These are phyloP conservation scores for Hypoxylon cercidicola DNA, from an alignment of 495 filamentous ascomycete genomes.

Conservation along the genomic window DNA sequence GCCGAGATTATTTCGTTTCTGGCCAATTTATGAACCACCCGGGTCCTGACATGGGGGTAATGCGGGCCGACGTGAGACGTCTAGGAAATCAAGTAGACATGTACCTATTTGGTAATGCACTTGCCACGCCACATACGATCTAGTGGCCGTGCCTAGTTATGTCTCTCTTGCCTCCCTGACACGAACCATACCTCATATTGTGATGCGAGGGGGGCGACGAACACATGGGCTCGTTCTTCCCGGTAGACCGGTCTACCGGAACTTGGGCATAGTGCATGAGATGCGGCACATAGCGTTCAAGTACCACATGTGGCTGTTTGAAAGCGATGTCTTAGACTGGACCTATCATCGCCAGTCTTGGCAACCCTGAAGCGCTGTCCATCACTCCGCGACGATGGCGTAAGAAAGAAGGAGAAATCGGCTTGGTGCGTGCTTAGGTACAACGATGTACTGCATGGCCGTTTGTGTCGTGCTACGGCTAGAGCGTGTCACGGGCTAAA, in stretches of 20 bases:
- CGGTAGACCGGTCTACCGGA: background rate
- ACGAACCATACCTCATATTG: constrained; percentile 9
- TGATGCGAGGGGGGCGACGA: constrained; percentile 3
- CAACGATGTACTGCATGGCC: background rate
- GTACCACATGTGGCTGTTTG: background rate
- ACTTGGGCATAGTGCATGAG: background rate
- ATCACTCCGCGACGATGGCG: background rate
- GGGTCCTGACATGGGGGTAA: constrained; percentile 19
- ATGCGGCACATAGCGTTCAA: background rate
- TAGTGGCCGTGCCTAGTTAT: constrained; percentile 10
- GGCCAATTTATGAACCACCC: background rate
- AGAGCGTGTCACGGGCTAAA: background rate
- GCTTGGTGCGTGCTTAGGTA: background rate
- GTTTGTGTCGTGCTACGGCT: background rate
- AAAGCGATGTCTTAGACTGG: background rate
- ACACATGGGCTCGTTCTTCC: no score
- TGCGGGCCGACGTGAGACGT: constrained; percentile 28
- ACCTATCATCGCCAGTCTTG: constrained; percentile 14
- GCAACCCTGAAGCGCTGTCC: background rate
- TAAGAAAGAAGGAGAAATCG: background rate
- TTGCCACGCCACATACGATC: constrained; percentile 24
- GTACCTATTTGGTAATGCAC: constrained; percentile 22
- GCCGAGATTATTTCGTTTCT: constrained; percentile 15
- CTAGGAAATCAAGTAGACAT: background rate
- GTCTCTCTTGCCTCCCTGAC: constrained; percentile 17